Conservation (phyloP, 208 protist species). For the Trypanosoma cruzi region DNA sequence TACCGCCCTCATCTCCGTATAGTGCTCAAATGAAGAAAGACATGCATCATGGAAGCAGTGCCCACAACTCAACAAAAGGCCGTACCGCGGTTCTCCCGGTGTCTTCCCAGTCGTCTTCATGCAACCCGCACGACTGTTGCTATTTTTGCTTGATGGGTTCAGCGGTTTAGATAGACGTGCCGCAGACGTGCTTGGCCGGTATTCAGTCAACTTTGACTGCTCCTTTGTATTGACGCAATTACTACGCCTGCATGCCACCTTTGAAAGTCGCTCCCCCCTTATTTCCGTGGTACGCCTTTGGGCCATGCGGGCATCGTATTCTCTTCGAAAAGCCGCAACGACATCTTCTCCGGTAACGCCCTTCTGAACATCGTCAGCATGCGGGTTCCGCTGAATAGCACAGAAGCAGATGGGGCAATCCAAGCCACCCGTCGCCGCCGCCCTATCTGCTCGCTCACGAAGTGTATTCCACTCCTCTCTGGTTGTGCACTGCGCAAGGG, state of each 20-base stretch:
- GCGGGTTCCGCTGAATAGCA: slow-evolving; percentile 19
- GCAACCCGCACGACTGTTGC: not conserved
- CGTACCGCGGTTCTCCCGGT: slow-evolving; percentile 20
- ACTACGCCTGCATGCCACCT: not conserved
- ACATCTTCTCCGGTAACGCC: slow-evolving; percentile 27
- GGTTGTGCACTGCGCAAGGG: slow-evolving; percentile 49
- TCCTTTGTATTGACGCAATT: not conserved
- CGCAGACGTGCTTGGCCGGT: not conserved
- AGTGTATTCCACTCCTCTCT: slow-evolving; percentile 49
- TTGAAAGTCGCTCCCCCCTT: not conserved
- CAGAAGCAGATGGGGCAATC: slow-evolving; percentile 33
- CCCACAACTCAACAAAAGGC: slow-evolving; percentile 83
- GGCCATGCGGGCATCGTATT: slow-evolving; percentile 42
- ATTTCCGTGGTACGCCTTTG: slow-evolving; percentile 11
- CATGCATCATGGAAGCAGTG: slow-evolving; percentile 83
- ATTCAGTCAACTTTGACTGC: not conserved
- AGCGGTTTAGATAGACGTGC: not conserved
- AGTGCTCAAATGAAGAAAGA: slow-evolving; percentile 73
- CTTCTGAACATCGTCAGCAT: slow-evolving; percentile 6
- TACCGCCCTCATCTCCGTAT: slow-evolving; percentile 49
- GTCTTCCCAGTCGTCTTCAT: not conserved
- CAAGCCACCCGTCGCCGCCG: slow-evolving; percentile 2
- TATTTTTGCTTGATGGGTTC: not conserved
- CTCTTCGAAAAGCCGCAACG: slow-evolving; percentile 36
- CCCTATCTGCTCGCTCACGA: slow-evolving; percentile 13